phyloP scores from a whole-genome alignment of 352 stramenopile genomes.

The Aphanomyces astaci region DNA sequence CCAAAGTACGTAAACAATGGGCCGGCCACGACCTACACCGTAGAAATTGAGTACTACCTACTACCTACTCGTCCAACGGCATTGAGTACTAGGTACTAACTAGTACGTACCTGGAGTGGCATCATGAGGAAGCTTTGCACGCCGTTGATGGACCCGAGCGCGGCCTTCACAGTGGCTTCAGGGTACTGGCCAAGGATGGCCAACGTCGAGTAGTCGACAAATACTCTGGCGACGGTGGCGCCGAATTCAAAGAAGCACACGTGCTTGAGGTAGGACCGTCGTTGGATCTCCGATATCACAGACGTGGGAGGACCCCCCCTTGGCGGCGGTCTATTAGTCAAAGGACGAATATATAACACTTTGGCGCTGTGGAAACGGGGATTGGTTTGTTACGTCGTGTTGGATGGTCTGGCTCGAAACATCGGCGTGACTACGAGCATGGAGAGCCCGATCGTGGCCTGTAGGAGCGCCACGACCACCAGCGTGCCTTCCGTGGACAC shows the following conservation, averaged over 20 bases:
- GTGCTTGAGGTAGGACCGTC: conserved; percentile 69
- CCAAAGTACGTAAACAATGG: conserved; percentile 79
- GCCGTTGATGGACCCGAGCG: conserved; percentile 69
- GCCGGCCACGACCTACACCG: conserved; percentile 41
- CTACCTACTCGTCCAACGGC: too few relatives aligned
- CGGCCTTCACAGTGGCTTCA: conserved; percentile 62
- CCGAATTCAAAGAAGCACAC: conserved; percentile 85
- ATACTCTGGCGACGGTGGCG: conserved; percentile 64
- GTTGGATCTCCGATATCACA: conserved; percentile 56
- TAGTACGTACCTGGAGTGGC: conserved; percentile 43
- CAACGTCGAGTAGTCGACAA: conserved; percentile 76
- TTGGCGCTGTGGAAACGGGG: neutral
- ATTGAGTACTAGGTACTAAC: too few relatives aligned
- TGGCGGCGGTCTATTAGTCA: neutral
- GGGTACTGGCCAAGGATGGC: conserved; percentile 60
- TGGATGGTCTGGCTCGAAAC: conserved; percentile 16
- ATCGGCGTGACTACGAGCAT: conserved; percentile 38
- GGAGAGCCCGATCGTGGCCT: conserved; percentile 51
- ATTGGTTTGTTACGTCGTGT: neutral
- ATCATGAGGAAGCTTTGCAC: conserved; percentile 84
- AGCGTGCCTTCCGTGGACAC: conserved; percentile 69
- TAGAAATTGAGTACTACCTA: too few relatives aligned
- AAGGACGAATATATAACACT: too few relatives aligned
- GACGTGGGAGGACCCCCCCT: conserved; percentile 16
- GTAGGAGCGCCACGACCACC: conserved; percentile 40